Evolutionary conservation across 176 grass and related monocot genomes (phyloP).

Genomic region (Melocanna baccifera): DNA sequence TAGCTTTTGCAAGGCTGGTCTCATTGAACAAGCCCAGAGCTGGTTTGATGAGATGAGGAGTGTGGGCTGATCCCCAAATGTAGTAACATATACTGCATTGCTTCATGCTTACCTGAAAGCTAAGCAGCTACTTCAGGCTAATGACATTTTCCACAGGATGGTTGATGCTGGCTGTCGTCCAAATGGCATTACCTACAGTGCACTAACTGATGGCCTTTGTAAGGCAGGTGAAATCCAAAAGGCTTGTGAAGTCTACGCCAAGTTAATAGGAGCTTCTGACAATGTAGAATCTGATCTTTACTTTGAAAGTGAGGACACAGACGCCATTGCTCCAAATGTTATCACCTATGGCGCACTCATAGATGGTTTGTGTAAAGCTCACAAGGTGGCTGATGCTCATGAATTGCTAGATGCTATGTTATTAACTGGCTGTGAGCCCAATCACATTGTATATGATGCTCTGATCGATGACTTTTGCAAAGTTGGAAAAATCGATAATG

Average conservation of each 20-base stretch:
- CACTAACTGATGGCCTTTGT: constrained; percentile 90
- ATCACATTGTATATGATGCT: constrained; percentile 89
- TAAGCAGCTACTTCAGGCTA: constrained; percentile 65
- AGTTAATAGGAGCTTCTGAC: constrained; percentile 59
- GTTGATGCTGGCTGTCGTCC: constrained; percentile 65
- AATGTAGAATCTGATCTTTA: constrained; percentile 53
- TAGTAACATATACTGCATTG: constrained; percentile 87
- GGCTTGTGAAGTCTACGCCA: constrained; percentile 75
- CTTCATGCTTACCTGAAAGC: constrained; percentile 94
- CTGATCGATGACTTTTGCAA: constrained; percentile 93
- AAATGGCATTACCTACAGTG: constrained; percentile 78
- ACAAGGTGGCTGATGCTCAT: constrained; percentile 71
- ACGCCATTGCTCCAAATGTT: constrained; percentile 65
- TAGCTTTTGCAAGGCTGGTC: constrained; percentile 88
- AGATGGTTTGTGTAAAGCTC: constrained; percentile 94
- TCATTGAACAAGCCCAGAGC: constrained; percentile 62
- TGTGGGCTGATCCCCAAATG: constrained; percentile 67
- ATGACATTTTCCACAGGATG: constrained; percentile 75
- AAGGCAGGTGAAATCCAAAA: constrained; percentile 72
- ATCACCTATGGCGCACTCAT: constrained; percentile 90
- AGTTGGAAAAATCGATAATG: constrained; percentile 70
- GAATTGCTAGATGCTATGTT: constrained; percentile 77
- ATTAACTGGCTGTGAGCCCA: constrained; percentile 66
- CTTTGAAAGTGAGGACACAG: constrained; percentile 34
- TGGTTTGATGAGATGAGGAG: constrained; percentile 87